Evolutionary conservation across 2,329 filamentous ascomycete species (phyloP).

Genomic region (Raffaelea deltoideospora): DNA sequence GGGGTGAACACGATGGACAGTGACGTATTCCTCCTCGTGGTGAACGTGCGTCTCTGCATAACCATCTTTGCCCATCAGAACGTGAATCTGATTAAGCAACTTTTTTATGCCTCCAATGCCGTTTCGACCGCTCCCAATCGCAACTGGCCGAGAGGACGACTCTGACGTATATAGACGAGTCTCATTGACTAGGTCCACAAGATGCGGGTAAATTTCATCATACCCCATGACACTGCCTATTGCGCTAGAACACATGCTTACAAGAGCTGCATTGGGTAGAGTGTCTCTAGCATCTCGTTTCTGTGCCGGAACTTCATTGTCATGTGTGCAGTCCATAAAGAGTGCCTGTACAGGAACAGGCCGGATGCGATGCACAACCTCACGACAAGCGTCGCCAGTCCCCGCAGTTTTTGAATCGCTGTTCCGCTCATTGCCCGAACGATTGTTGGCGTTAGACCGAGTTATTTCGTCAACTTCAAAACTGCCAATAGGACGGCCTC

Average conservation of each 20-base stretch:
- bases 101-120: slow-evolving; percentile 89
- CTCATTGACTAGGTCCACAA: slow-evolving; percentile 89
- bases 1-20: slow-evolving; percentile 87
- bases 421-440: background rate
- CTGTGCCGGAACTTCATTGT: slow-evolving; percentile 92
- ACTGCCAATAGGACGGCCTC: slow-evolving; percentile 86
- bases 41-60: slow-evolving; percentile 95
- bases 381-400: slow-evolving; percentile 27
- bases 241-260: slow-evolving; percentile 90
- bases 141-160: slow-evolving; percentile 42
- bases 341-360: slow-evolving; percentile 82
- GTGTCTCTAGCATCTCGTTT: slow-evolving; percentile 91
- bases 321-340: slow-evolving; percentile 99
- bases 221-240: slow-evolving; percentile 96
- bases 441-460: slow-evolving; percentile 1
- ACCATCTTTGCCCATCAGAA: slow-evolving; percentile 84
- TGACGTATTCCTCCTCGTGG: slow-evolving; percentile 91
- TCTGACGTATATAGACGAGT: slow-evolving; percentile 67
- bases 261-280: slow-evolving; percentile 80
- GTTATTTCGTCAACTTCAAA: slow-evolving; percentile 87
- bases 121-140: slow-evolving; percentile 54
- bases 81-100: slow-evolving; percentile 86
- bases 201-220: slow-evolving; percentile 85
- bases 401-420: slow-evolving; percentile 8
- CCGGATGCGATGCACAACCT: slow-evolving; percentile 67